A percentile compares a stretch with the other conserved stretches of the same genome.
phyloP scores from a whole-genome alignment of 768 basidiomycete species.

The Tephrocybe sp. region DNA sequence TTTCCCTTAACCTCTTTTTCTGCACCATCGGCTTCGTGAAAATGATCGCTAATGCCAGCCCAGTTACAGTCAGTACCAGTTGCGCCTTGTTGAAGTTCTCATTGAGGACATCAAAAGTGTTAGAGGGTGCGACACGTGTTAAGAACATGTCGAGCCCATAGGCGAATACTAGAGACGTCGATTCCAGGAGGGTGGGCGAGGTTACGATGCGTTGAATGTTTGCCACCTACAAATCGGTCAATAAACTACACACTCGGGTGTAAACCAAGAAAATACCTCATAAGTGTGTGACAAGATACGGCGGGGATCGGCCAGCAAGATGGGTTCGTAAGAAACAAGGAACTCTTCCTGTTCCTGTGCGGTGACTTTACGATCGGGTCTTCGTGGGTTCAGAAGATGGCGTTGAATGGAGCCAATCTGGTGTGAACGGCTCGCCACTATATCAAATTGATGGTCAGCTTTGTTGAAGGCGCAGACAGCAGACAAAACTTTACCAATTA shows the following conservation, averaged over 20 bases:
- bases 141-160: conserved; percentile 90
- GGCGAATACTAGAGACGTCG: conserved; percentile 85
- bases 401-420: conserved; percentile 77
- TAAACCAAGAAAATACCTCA: conserved; percentile 33
- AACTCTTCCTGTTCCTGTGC: conserved; percentile 81
- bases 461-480: neutral
- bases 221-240: conserved; percentile 65
- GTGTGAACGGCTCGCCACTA: conserved; percentile 76
- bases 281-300: conserved; percentile 51
- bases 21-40: conserved; percentile 80
- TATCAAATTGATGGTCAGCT: neutral
- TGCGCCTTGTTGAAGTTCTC: conserved; percentile 94
- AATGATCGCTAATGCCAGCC: conserved; percentile 72
- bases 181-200: conserved; percentile 85
- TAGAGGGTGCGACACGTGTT: conserved; percentile 81
- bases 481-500: conserved; percentile 62
- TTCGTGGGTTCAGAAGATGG: conserved; percentile 76
- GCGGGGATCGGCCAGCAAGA: conserved; percentile 70
- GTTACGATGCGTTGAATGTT: conserved; percentile 71
- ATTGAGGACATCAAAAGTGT: conserved; percentile 89
- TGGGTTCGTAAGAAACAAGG: conserved; percentile 81
- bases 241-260: no score
- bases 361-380: conserved; percentile 76
- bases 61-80: conserved; percentile 78
- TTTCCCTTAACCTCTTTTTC: conserved; percentile 63